phyloP scores from a whole-genome alignment of 352 stramenopile species.

The Globisporangium polare region DNA sequence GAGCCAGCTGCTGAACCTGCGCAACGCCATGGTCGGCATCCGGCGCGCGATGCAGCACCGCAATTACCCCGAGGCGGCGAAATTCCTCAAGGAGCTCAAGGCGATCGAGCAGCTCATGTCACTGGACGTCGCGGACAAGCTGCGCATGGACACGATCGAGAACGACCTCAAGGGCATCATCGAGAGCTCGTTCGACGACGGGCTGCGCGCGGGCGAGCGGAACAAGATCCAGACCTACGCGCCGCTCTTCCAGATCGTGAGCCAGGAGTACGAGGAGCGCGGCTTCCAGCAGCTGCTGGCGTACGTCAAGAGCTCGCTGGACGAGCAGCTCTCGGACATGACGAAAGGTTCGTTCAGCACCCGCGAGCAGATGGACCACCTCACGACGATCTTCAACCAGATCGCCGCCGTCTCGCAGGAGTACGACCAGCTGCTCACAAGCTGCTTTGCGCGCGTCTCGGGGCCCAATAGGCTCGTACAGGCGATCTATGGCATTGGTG shows the following conservation, averaged over 20 bases:
- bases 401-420: slow-evolving; percentile 65
- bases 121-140: slow-evolving; percentile 76
- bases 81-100: slow-evolving; percentile 73
- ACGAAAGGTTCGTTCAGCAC: slow-evolving; percentile 56
- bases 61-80: slow-evolving; percentile 66
- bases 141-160: slow-evolving; percentile 82
- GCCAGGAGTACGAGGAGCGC: slow-evolving; percentile 59
- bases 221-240: slow-evolving; percentile 59
- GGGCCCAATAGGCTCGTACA: slow-evolving; percentile 50
- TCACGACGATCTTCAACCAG: slow-evolving; percentile 73
- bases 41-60: slow-evolving; percentile 71
- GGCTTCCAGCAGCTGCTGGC: slow-evolving; percentile 54
- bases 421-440: slow-evolving; percentile 42
- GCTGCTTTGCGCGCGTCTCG: slow-evolving; percentile 51
- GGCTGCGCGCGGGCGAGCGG: slow-evolving; percentile 38
- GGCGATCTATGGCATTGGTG: slow-evolving; percentile 54
- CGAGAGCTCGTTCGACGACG: slow-evolving; percentile 61
- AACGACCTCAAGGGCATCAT: slow-evolving; percentile 78
- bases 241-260: slow-evolving; percentile 73
- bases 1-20: slow-evolving; percentile 68
- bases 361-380: slow-evolving; percentile 69
- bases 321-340: slow-evolving; percentile 30
- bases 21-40: slow-evolving; percentile 70
- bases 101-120: slow-evolving; percentile 69
- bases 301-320: slow-evolving; percentile 36